These are phyloP conservation scores for Globisporangium abappressorium DNA, from an alignment of 352 stramenopile genomes.

Conservation along the genomic window DNA sequence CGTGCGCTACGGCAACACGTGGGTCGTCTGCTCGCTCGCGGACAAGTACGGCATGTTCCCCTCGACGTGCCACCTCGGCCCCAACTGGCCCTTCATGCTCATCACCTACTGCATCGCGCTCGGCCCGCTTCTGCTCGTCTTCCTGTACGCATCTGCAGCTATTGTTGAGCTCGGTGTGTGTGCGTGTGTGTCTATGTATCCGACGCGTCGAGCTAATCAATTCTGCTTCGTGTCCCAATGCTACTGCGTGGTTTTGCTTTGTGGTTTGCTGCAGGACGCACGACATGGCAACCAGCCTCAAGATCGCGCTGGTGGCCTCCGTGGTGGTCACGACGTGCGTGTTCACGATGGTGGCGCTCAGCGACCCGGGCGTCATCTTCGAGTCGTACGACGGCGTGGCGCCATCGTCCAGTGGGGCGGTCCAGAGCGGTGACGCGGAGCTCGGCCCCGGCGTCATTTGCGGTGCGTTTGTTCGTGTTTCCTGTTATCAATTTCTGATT, in stretches of 20 bases:
- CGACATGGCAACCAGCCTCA: constrained; percentile 37
- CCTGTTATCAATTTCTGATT: constrained; percentile 7
- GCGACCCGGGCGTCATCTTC: constrained; percentile 69
- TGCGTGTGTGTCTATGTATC: not conserved
- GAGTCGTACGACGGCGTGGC: constrained; percentile 34
- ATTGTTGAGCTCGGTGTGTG: not conserved
- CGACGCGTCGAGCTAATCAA: not conserved
- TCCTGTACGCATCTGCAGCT: constrained; percentile 23
- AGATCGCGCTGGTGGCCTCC: constrained; percentile 46
- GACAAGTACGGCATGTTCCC: constrained; percentile 56
- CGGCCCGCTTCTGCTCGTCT: constrained; percentile 48
- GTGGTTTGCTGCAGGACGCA: constrained; percentile 18
- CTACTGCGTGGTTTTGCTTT: not conserved
- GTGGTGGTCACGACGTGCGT: constrained; percentile 58
- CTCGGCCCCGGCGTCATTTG: constrained; percentile 61
- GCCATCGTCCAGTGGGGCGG: constrained; percentile 1
- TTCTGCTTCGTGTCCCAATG: not conserved
- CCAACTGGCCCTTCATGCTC: constrained; percentile 71
- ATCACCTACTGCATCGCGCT: constrained; percentile 71
- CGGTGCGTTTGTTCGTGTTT: constrained; percentile 30
- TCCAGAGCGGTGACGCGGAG: constrained; percentile 25
- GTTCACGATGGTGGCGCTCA: constrained; percentile 78
- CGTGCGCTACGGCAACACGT: constrained; percentile 54
- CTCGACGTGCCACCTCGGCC: constrained; percentile 57
- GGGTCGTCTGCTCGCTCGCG: constrained; percentile 52